phyloP scores from a whole-genome alignment of 768 basidiomycete species.

The Russula brevipes region DNA sequence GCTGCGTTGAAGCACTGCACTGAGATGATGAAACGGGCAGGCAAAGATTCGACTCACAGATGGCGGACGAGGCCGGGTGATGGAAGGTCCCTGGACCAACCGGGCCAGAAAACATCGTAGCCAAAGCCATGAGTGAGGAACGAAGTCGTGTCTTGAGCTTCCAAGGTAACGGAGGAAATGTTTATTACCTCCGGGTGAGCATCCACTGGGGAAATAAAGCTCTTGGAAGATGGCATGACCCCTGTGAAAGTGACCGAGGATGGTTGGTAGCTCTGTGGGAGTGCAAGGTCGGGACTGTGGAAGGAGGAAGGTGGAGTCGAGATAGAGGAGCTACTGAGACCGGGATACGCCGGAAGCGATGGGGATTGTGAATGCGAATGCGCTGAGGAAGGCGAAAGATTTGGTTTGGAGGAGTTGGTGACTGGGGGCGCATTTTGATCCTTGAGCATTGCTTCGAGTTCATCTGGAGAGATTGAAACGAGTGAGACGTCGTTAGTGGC shows the following conservation, averaged over 20 bases:
- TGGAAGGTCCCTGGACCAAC: conserved; percentile 61
- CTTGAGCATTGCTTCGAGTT: conserved; percentile 62
- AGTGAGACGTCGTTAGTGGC: background rate
- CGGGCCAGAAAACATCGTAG: conserved; percentile 20
- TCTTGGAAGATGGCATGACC: background rate
- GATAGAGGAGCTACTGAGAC: background rate
- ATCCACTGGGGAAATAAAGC: conserved; percentile 1
- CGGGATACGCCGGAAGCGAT: conserved; percentile 1
- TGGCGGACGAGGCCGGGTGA: conserved; percentile 57
- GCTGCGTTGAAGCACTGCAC: conserved; percentile 33
- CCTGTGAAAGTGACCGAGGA: background rate
- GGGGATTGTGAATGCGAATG: conserved; percentile 16
- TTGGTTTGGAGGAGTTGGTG: background rate
- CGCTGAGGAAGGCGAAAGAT: conserved; percentile 1
- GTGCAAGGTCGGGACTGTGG: conserved; percentile 1
- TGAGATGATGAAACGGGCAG: background rate
- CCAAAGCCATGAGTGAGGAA: conserved; percentile 5
- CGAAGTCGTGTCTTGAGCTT: background rate
- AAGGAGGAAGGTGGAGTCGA: conserved; percentile 1
- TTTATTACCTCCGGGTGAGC: conserved; percentile 1
- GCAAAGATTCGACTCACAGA: conserved; percentile 42
- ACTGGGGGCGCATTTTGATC: conserved; percentile 6
- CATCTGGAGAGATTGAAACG: conserved; percentile 40
- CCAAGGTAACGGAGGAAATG: background rate
- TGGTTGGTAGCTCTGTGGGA: conserved; percentile 4